Percentiles rank a stretch among this genome's conserved stretches.
These are phyloP conservation scores for Cyberlindnera meyerae DNA, from an alignment of 805 yeast species.

Conservation along the genomic window DNA sequence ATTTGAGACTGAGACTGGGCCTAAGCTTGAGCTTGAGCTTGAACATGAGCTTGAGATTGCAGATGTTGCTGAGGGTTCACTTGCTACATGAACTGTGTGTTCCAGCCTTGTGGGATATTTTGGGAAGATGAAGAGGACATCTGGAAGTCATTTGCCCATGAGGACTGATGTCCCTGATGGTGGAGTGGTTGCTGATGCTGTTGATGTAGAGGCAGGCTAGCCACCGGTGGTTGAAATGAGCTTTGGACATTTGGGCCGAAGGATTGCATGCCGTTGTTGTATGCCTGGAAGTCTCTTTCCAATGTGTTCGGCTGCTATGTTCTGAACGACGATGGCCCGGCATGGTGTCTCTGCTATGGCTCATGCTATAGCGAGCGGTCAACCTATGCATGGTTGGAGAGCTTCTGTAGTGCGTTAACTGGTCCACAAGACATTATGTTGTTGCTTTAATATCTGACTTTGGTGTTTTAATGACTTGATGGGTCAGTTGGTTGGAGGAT, in stretches of 20 bases:
- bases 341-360: constrained; percentile 10
- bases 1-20: constrained; percentile 2
- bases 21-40: constrained; percentile 1
- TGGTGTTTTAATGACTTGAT: background rate
- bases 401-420: constrained; percentile 23
- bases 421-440: constrained; percentile 26
- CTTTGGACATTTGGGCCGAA: constrained; percentile 8
- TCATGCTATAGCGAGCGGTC: constrained; percentile 25
- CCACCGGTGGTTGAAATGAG: constrained; percentile 7
- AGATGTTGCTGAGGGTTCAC: constrained; percentile 6
- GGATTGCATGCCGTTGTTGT: constrained; percentile 12
- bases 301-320: constrained; percentile 14
- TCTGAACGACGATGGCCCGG: constrained; percentile 10
- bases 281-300: constrained; percentile 19
- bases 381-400: constrained; percentile 20
- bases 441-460: background rate
- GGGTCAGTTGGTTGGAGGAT: background rate
- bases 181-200: constrained; percentile 6
- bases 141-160: constrained; percentile 25
- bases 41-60: constrained; percentile 1
- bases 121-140: constrained; percentile 8
- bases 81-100: constrained; percentile 17
- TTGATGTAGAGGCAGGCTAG: no score
- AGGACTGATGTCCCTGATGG: constrained; percentile 3
- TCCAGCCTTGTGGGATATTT: constrained; percentile 18